Conservation (phyloP, 2,329 filamentous ascomycete species). For the Botryosphaeria dothidea region DNA sequence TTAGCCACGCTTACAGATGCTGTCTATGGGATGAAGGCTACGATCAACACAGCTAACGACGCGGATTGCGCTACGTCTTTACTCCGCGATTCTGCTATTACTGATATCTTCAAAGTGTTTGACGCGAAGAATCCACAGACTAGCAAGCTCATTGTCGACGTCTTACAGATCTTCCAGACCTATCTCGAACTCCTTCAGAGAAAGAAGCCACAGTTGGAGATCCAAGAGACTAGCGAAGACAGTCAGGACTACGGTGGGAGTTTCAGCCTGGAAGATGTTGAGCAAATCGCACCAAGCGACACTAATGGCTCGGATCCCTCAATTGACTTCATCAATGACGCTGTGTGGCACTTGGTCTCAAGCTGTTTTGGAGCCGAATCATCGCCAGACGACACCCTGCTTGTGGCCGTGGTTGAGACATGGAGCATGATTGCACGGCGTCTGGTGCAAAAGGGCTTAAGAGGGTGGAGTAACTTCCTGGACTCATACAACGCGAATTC, state of each 20-base stretch:
- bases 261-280: constrained; percentile 53
- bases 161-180: constrained; percentile 49
- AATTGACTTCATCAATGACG: constrained; percentile 48
- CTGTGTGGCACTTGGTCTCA: constrained; percentile 57
- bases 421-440: constrained; percentile 55
- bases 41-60: constrained; percentile 45
- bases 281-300: not conserved
- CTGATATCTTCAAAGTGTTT: constrained; percentile 53
- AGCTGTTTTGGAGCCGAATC: constrained; percentile 63
- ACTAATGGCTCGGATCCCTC: constrained; percentile 16
- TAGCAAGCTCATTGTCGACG: constrained; percentile 50
- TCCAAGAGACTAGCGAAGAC: constrained; percentile 52
- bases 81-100: constrained; percentile 46
- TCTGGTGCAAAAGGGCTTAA: constrained; percentile 46
- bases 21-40: constrained; percentile 52
- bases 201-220: constrained; percentile 28
- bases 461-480: constrained; percentile 59
- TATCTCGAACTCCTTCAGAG: constrained; percentile 21
- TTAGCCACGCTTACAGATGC: constrained; percentile 56
- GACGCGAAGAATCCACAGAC: constrained; percentile 49
- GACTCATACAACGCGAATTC: constrained; percentile 55
- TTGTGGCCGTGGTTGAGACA: constrained; percentile 54
- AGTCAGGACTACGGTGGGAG: constrained; percentile 67
- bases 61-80: constrained; percentile 45
- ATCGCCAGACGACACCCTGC: constrained; percentile 54